These are phyloP conservation scores for Bipolaris sorokiniana DNA, from an alignment of 2,329 filamentous ascomycete species.

Conservation along the genomic window DNA sequence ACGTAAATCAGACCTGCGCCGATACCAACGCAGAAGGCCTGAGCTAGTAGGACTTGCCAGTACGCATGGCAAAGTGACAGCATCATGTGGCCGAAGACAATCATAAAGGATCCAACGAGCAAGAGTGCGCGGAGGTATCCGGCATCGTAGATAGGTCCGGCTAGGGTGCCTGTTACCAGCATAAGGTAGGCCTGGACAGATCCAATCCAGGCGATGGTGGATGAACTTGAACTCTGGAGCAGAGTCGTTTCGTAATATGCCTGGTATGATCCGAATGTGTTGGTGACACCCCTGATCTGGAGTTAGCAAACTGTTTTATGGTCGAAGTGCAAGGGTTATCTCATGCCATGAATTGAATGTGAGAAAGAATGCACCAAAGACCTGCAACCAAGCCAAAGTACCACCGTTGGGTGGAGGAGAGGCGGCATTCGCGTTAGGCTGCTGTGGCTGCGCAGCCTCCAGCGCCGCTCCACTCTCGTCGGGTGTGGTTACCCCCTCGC, in stretches of 20 bases:
- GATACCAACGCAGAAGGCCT: slow-evolving; percentile 57
- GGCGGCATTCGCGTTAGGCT: slow-evolving; percentile 50
- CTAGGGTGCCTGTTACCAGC: slow-evolving; percentile 53
- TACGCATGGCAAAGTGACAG: slow-evolving; percentile 55
- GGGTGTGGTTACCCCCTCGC: slow-evolving; percentile 20
- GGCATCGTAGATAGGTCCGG: slow-evolving; percentile 58
- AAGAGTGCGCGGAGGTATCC: slow-evolving; percentile 56
- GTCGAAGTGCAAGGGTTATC: not conserved
- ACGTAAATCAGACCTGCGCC: slow-evolving; percentile 55
- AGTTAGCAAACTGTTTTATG: not conserved
- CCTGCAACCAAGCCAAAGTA: slow-evolving; percentile 55
- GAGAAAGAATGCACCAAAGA: slow-evolving; percentile 55
- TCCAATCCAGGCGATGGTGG: slow-evolving; percentile 58
- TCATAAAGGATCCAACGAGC: slow-evolving; percentile 51
- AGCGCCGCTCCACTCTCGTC: slow-evolving; percentile 8
- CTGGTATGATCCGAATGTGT: slow-evolving; percentile 57
- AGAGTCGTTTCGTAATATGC: slow-evolving; percentile 55
- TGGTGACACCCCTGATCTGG: slow-evolving; percentile 45
- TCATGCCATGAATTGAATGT: slow-evolving; percentile 55
- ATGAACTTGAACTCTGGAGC: slow-evolving; percentile 48
- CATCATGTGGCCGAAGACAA: slow-evolving; percentile 61
- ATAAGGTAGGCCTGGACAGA: slow-evolving; percentile 57
- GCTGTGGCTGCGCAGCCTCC: slow-evolving; percentile 28
- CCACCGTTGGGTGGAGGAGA: slow-evolving; percentile 55
- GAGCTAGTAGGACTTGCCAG: slow-evolving; percentile 58